Evolutionary conservation across 2,329 filamentous ascomycete genomes (phyloP).

Genomic region (Ascochyta viciae-villosae): DNA sequence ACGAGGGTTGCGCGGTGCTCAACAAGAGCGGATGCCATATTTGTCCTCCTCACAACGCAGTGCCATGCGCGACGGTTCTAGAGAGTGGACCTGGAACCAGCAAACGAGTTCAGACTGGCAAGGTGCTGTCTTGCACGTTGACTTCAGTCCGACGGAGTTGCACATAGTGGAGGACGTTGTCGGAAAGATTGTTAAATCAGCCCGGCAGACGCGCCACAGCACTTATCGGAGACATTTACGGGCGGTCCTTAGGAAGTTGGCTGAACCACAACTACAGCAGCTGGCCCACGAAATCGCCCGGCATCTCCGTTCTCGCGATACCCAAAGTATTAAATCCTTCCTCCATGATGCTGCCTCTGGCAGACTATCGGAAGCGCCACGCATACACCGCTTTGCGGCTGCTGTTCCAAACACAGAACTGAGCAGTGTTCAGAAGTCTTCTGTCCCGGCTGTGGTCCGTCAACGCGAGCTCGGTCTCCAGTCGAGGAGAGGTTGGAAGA

Average conservation of each 20-base stretch:
- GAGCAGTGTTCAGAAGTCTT: conserved; percentile 23
- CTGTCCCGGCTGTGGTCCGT: conserved; percentile 34
- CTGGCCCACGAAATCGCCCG: conserved; percentile 24
- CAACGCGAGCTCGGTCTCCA: conserved; percentile 44
- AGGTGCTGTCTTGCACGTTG: conserved; percentile 41
- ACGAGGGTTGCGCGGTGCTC: not conserved
- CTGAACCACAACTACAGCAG: conserved; percentile 33
- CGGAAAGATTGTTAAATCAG: conserved; percentile 6
- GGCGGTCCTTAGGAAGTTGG: conserved; percentile 21
- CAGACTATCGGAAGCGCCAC: conserved; percentile 27
- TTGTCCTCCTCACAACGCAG: conserved; percentile 32
- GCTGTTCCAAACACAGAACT: conserved; percentile 23
- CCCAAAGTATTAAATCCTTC: conserved; percentile 39
- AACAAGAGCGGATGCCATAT: conserved; percentile 32
- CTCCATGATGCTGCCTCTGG: conserved; percentile 39
- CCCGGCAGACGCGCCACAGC: conserved; percentile 13
- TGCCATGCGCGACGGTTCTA: conserved; percentile 17
- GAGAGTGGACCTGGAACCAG: conserved; percentile 37
- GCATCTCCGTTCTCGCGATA: conserved; percentile 25
- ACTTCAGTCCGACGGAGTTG: conserved; percentile 41
- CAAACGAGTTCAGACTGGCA: conserved; percentile 35
- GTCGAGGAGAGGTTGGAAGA: conserved; percentile 36
- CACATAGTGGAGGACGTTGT: conserved; percentile 27
- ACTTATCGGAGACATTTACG: conserved; percentile 34
- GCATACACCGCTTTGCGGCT: conserved; percentile 37